Base-by-base conservation (phyloP, 1,139 yeast genomes). In the Suhomyces atakaporum region DNA sequence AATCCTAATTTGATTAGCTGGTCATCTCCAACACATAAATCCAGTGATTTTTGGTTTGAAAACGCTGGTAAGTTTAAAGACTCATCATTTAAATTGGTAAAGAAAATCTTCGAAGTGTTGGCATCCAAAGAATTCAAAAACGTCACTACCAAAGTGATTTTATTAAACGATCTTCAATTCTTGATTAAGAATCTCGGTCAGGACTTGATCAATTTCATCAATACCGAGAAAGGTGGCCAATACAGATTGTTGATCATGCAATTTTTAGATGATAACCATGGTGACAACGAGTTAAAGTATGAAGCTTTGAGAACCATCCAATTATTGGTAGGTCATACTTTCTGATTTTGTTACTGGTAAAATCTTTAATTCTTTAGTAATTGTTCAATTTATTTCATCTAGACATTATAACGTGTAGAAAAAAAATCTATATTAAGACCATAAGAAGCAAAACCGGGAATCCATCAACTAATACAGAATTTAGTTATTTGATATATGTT, bases 281-380 rank as follows among this genome's bases (percentile, higher is more conserved):
- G 83, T 27, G 94, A 89, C 59, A 75, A 90, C 26, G 95, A 88
- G 54, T 90, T 92, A 50, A 87, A 92, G 59, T 92, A 84, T 59
- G 96, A 92, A 67, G 97, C 98, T 2, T 77, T 92, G 56, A 87
- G 86, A 60, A 89, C 97, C 1, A 87, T 96, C 15, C 98, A 94
- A 68, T 77, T 84, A 42, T 78, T 92, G 54, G 95, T 92, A 40
- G 88, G 96, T 6, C 90, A 87, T 39, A 56, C 47, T 35, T 63
- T 54, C 43, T 35, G 19, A 26, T 11, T 25, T 15, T 18, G 20
- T 6, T 18, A 6, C 10, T 9, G 9, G 15, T 7, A 25, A 18
- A 29, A 28, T 29, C 27, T 34, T 34, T 34, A 34, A 34, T 34
- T 34, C 37, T 34, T 28, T 29, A 22, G 30, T 32, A 27, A 27